Base-by-base conservation (phyloP, 768 basidiomycete species). In the Mycena leptocephala region DNA sequence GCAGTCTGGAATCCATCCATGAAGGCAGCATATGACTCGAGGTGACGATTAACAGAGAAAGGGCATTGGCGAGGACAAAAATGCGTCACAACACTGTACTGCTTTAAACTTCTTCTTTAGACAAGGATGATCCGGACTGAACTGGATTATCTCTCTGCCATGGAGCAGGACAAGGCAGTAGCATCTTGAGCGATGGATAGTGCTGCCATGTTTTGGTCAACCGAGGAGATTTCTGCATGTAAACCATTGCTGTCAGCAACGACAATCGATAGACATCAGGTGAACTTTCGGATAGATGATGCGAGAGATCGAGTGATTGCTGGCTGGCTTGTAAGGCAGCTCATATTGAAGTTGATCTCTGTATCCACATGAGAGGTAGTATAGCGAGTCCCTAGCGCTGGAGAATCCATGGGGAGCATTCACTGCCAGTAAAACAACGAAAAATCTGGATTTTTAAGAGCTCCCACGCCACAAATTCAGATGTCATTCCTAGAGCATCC, bases 261-360 rank as follows among this genome's bases (percentile, higher is more conserved):
- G n/a, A 22, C 9, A 13, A 20, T 11, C 41, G 16, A n/a, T 43
- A 26, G 30, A 4, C 30, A 30, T 51, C 72, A 22, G 58, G 18
- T n/a, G n/a, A n/a, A n/a, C n/a, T n/a, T n/a, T n/a, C n/a, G n/a
- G n/a, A n/a, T n/a, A n/a, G n/a, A n/a, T 0, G 48, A 51, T n/a
- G 16, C 48, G n/a, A 68, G n/a, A 48, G 9, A 11, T 37, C 56
- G 61, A 74, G 33, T 10, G 73, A 46, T 28, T 74, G 56, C n/a
- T 68, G 35, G 58, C 55, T 74, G 35, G 73, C 73, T 22, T 68
- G 46, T 26, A 72, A 20, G 7, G 70, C 70, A 28, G 33, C 11
- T 63, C 35, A n/a, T 51, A 39, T 33, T n/a, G 70, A 5, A 6
- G 5, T 24, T 55, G 51, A 30, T 30, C 0, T 1, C 35, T 30